Base-by-base conservation (phyloP, 164 flowering plant species). In the Vitis riparia region DNA sequence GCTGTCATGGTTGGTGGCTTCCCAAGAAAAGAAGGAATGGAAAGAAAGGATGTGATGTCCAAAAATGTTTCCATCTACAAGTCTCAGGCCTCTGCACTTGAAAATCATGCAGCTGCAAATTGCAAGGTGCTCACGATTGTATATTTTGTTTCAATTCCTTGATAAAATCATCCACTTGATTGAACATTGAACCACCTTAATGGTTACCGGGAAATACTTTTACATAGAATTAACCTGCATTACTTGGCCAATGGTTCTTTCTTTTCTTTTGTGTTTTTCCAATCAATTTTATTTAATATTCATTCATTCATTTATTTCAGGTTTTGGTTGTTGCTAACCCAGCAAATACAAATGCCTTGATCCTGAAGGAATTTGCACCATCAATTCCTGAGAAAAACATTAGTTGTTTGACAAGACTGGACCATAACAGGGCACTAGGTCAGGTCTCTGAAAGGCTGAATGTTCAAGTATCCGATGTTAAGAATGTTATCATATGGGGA, bases 1-100 rank as follows among this genome's bases (percentile, higher is more conserved):
- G 99, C 99, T n/a, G 88, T 95, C 66, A 93, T 95, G 99, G 99
- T 95, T 79, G 99, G 99, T 77, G 99, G 99, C 12, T 95, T 95
- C 83, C 99, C 99, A 1, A 91, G 99, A 82, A 95, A 95, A 68
- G 99, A 95, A 78, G 98, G 99, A 32, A 95, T 95, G 99, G 98
- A 95, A 74, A 91, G 99, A 62, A 95, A 95, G 82, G 98, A 93
- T 67, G 99, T 95, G 63, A 95, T 95, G 99, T 76, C 99, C 2
- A 95, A 90, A 76, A 95, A 95, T 75, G 99, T 95, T 12, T 87
- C 94, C 55, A 95, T 95, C 76, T 95, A 95, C 92, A 95, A 95
- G 81, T 76, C 96, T 5, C 97, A 95, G 75, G 99, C 99, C 71
- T 90, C 98, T 68, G 99, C 99, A 5, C 80, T 95, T 30, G 97